Evolutionary conservation across 2,329 filamentous ascomycete species (phyloP), one percentile per base, ranked within the genome.

Genomic region (Sporothrix humicola): DNA sequence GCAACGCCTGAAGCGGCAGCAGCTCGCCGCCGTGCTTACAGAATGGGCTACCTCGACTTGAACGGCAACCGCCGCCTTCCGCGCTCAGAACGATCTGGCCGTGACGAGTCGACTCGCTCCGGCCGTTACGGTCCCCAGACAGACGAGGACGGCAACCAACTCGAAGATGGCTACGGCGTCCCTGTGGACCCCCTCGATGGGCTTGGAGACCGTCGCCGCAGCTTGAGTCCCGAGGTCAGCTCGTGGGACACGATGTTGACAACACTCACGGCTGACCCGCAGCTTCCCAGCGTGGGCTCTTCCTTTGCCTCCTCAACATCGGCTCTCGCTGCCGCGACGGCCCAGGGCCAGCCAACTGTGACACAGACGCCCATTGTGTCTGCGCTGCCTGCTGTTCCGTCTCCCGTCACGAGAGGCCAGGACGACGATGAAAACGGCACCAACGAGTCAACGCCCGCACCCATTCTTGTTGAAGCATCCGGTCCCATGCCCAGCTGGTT

Each of bases 181-280:
- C 66, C 66, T 1, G 66, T 69, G 44, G 59, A 69, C 44, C 69
- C 66, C 12, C 23, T 92, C 1, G 91, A 97, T 81, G 94, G 94
- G 3, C 87, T 97, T 17, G 94, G 94, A 52, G 94, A 97, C 81
- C 92, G 94, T 74, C 89, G 93, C 76, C 90, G 94, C 77, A 97
- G 94, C 81, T 83, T 93, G n/a, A 94, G 91, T 79, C 91, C 92
- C 0, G 91, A 92, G 72, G 86, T 84, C 54, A 87, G 89, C 75
- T 86, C 87, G 69, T 98, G 95, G 95, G 92, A 95, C 74, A 93
- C 91, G 2, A 89, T 98, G 71, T 85, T 94, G 73, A 91, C 88
- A 7, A 97, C 93, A 0, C 87, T 98, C 75, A 91, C 92, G 0
- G 93, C 93, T 0, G 94, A 97, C 80, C 90, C 92, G 17, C 91